A percentile compares a stretch with the other conserved stretches of the same genome.
phyloP scores from a whole-genome alignment of 805 yeast genomes.

The Candida alai region DNA sequence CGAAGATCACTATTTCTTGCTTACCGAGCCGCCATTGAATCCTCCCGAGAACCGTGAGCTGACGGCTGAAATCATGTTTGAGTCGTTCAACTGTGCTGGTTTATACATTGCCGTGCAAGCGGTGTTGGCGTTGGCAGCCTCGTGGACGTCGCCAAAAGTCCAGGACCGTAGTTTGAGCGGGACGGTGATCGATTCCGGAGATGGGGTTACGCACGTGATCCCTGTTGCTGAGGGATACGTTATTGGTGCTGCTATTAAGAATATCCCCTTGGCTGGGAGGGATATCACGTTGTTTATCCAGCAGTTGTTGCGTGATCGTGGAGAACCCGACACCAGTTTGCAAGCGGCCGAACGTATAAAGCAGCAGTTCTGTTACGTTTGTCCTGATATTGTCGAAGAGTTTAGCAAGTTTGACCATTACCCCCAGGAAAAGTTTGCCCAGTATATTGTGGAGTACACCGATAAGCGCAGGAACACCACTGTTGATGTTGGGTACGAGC shows the following conservation, averaged over 20 bases:
- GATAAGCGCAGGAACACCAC: slow-evolving; percentile 49
- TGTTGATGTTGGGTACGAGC: slow-evolving; percentile 95
- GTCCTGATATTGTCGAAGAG: slow-evolving; percentile 96
- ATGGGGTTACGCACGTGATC: slow-evolving; percentile 98
- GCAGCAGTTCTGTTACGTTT: slow-evolving; percentile 94
- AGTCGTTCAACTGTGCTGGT: slow-evolving; percentile 97
- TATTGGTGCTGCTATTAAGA: slow-evolving; percentile 94
- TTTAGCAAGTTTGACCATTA: slow-evolving; percentile 92
- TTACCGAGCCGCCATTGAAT: slow-evolving; percentile 97
- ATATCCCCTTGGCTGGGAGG: slow-evolving; percentile 98
- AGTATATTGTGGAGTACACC: slow-evolving; percentile 82
- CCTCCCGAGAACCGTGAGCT: slow-evolving; percentile 99
- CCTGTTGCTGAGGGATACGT: slow-evolving; percentile 99
- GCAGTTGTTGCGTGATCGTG: slow-evolving; percentile 90
- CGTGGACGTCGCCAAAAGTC: slow-evolving; percentile 97
- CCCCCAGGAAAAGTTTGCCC: slow-evolving; percentile 84
- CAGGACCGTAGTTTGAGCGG: slow-evolving; percentile 95
- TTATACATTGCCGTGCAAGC: slow-evolving; percentile 98
- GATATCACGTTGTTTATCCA: slow-evolving; percentile 95
- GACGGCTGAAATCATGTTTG: slow-evolving; percentile 98
- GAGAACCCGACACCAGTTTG: slow-evolving; percentile 88
- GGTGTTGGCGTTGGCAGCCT: slow-evolving; percentile 95
- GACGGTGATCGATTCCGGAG: slow-evolving; percentile 97
- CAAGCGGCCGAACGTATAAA: slow-evolving; percentile 96
- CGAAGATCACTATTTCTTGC: slow-evolving; percentile 91